Evolutionary conservation across 345 rosid genomes (phyloP), one percentile per base, ranked within the genome.

Genomic region (Brassica nigra): DNA sequence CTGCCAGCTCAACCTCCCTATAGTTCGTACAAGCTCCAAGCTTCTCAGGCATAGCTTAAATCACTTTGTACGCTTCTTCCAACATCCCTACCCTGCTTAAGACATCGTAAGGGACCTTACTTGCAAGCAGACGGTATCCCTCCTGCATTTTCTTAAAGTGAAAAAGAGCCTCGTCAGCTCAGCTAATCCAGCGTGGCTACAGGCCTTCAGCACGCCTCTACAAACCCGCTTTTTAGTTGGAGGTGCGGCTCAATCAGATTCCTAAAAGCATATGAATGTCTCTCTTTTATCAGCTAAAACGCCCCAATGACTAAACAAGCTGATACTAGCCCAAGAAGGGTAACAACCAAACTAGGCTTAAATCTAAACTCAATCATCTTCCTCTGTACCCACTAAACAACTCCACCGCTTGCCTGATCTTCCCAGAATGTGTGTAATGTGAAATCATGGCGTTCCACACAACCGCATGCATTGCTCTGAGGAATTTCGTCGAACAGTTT

Each of bases 401-500:
- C 0, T 37, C 18, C 42, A 87, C 68, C 6, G 89, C 89, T 63
- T 84, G 87, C 12, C 2, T 8, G 3, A 86, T 71, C 55, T 18
- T 66, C 31, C 84, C 83, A 61, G 64, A 81, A 66, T 76, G 88
- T 8, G 81, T 76, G 52, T 87, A 86, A 39, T 86, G 83, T 6
- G 91, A 86, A 64, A 89, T 74, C 87, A 87, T 85, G 3, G 84
- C 84, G 73, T 82, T 87, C 91, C 89, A 89, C 16, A 78, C 83
- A 64, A 86, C 85, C 8, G 78, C 86, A 18, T 83, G 78, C 86
- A 18, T 83, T 89, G 61, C 89, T 82, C 0, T 74, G 78, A 81
- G 89, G 86, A 83, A 88, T 84, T 88, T 89, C 91, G 27, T 89
- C 87, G 82, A 88, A 89, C 88, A 88, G 54, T 20, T 84, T 83